Percentiles rank a stretch among this genome's conserved stretches.
Conservation (phyloP, 768 basidiomycete genomes). For the Tricholomella constricta region DNA sequence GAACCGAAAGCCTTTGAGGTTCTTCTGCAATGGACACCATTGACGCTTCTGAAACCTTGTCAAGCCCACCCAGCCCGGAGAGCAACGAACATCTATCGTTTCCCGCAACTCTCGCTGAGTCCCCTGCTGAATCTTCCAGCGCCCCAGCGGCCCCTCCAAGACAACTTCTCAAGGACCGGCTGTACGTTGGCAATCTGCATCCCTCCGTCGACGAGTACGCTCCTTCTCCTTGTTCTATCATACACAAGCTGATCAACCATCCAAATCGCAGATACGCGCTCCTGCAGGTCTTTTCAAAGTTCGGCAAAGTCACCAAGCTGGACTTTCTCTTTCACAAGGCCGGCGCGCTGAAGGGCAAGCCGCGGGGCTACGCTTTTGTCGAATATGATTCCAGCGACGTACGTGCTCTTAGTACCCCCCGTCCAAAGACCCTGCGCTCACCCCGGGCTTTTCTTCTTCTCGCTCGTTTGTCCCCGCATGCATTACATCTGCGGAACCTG, state of each 20-base stretch:
- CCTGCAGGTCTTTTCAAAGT: constrained; percentile 88
- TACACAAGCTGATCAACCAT: not conserved
- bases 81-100: constrained; percentile 22
- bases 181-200: constrained; percentile 91
- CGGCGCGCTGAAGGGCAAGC: constrained; percentile 86
- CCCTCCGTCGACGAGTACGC: constrained; percentile 84
- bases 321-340: constrained; percentile 97
- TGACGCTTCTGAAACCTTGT: not conserved
- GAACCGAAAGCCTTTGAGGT: no score
- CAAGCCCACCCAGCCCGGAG: not conserved
- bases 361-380: constrained; percentile 93
- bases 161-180: constrained; percentile 62
- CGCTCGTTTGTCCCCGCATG: constrained; percentile 8
- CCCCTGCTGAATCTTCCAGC: constrained; percentile 18
- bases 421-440: constrained; percentile 37
- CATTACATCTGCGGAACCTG: constrained; percentile 3
- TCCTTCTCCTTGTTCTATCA: not conserved
- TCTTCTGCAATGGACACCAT: not conserved
- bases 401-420: constrained; percentile 46
- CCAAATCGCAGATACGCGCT: constrained; percentile 69
- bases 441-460: constrained; percentile 44
- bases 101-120: constrained; percentile 20
- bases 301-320: constrained; percentile 88
- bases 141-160: constrained; percentile 25
- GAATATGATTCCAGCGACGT: constrained; percentile 83